Base-by-base conservation (phyloP, 2,329 filamentous ascomycete species). In the Hypoxylon sp. region DNA sequence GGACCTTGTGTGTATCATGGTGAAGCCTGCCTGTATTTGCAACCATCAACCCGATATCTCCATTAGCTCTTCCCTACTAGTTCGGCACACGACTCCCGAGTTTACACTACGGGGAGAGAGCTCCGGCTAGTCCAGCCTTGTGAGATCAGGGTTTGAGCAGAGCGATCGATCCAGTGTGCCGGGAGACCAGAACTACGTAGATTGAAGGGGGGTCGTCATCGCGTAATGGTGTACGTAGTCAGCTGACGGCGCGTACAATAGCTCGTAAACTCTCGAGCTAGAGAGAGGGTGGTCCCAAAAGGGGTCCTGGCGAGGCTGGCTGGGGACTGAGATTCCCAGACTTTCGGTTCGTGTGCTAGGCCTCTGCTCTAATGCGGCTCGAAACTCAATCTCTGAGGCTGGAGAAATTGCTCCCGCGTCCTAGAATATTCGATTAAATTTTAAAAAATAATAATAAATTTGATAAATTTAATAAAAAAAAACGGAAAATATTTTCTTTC, bases 151-250 rank as follows among this genome's bases (percentile, higher is more conserved):
- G 44, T 37, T 59, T 33, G 47, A 13, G 50, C 42, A 63, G 42
- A 55, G 57, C 31, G 26, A 19, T 31, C 39, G 29, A 55, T 42
- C 65, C 65, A 55, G 29, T 10, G 44, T 35, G 19, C 26, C 44
- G 65, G 65, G 42, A 46, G 47, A 5, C 39, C 39, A 5, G 8
- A 3, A 14, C 29, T 51, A 60, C 42, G 50, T 29, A 44, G 13
- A 42, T 10, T 6, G 50, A 13, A 17, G 33, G 55, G 19, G 55
- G 19, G 52, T 51, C 42, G 39, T 8, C 39, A 63, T 70, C 64
- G 57, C 67, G 61, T 68, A 68, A 70, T 65, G 65, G 22, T 47
- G 37, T 68, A 70, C 68, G 68, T 70, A 68, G 65, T 68, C 54
- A 63, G 61, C 65, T 68, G 37, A 65, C 46, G 54, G 58, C 62